Conservation (phyloP, 2,329 filamentous ascomycete genomes). For the Fusarium annulatum region DNA sequence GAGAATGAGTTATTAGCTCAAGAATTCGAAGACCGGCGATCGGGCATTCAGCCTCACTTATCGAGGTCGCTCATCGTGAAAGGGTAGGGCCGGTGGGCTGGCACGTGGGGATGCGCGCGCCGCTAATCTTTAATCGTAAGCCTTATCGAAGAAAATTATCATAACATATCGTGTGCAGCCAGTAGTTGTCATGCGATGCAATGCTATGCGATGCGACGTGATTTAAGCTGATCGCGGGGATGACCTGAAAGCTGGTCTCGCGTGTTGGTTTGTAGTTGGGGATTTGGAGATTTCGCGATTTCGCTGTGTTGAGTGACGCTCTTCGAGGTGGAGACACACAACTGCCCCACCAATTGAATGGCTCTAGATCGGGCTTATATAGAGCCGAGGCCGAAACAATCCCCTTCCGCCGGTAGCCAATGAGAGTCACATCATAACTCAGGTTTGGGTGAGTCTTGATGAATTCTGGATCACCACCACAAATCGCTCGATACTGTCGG, state of each 20-base stretch:
- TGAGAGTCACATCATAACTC: constrained; percentile 34
- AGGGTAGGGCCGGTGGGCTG: constrained; percentile 12
- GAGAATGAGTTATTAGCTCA: constrained; percentile 22
- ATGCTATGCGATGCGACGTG: neutral
- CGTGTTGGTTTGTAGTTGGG: constrained; percentile 23
- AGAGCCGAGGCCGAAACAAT: constrained; percentile 9
- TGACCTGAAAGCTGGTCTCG: constrained; percentile 8
- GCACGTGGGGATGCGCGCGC: constrained; percentile 39
- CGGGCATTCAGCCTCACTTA: constrained; percentile 66
- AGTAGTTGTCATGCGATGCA: neutral
- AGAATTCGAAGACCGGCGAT: constrained; percentile 6
- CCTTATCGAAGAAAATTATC: constrained; percentile 15
- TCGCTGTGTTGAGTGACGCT: constrained; percentile 22
- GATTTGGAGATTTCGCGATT: constrained; percentile 36
- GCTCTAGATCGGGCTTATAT: constrained; percentile 28
- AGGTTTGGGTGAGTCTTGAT: constrained; percentile 36
- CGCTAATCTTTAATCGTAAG: constrained; percentile 24
- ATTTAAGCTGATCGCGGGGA: neutral
- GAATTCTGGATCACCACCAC: constrained; percentile 40
- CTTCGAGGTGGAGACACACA: constrained; percentile 7
- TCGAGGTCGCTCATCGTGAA: constrained; percentile 90
- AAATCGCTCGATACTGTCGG: constrained; percentile 44
- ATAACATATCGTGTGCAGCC: constrained; percentile 43
- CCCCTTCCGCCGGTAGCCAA: constrained; percentile 37
- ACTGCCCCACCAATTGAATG: constrained; percentile 18